These are phyloP conservation scores for Dactylonectria macrodidyma DNA, from an alignment of 2,329 filamentous ascomycete genomes.

Conservation along the genomic window DNA sequence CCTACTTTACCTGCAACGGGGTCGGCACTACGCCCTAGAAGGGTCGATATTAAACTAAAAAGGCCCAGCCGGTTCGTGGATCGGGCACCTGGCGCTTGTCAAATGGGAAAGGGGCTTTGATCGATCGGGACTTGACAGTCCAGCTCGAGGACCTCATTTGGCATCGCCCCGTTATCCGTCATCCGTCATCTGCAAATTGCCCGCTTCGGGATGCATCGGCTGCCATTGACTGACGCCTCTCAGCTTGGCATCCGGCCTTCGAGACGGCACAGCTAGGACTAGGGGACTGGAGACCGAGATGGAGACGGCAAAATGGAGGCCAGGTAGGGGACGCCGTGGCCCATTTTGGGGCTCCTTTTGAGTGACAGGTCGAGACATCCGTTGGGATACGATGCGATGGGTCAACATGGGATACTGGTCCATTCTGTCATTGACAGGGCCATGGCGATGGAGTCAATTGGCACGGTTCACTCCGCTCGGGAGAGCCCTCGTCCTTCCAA, in stretches of 20 bases:
- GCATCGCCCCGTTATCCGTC: slow-evolving; percentile 9
- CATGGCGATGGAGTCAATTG: background rate
- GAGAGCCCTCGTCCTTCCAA: slow-evolving; percentile 12
- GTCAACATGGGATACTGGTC: slow-evolving; percentile 10
- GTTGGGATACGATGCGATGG: slow-evolving; percentile 12
- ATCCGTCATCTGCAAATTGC: slow-evolving; percentile 19
- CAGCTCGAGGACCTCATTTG: background rate
- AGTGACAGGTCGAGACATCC: slow-evolving; percentile 22
- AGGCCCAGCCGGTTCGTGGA: slow-evolving; percentile 18
- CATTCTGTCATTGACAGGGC: slow-evolving; percentile 23
- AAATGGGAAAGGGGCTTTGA: slow-evolving; percentile 25
- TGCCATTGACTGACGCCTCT: background rate
- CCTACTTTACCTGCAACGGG: too few species aligned
- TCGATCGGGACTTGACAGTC: slow-evolving; percentile 24
- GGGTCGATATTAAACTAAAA: background rate
- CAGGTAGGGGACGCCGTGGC: background rate
- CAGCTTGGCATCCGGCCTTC: background rate
- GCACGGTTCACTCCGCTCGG: slow-evolving; percentile 35
- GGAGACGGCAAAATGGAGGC: background rate
- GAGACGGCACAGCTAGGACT: background rate
- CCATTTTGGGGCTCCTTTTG: slow-evolving; percentile 1
- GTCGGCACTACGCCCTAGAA: background rate
- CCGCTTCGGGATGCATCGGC: slow-evolving; percentile 3
- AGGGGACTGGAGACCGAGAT: background rate
- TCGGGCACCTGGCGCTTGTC: slow-evolving; percentile 28